A percentile compares a stretch with the other conserved stretches of the same genome.
Evolutionary conservation across 164 flowering plant genomes (phyloP).

Genomic region (Magnolia officinalis): DNA sequence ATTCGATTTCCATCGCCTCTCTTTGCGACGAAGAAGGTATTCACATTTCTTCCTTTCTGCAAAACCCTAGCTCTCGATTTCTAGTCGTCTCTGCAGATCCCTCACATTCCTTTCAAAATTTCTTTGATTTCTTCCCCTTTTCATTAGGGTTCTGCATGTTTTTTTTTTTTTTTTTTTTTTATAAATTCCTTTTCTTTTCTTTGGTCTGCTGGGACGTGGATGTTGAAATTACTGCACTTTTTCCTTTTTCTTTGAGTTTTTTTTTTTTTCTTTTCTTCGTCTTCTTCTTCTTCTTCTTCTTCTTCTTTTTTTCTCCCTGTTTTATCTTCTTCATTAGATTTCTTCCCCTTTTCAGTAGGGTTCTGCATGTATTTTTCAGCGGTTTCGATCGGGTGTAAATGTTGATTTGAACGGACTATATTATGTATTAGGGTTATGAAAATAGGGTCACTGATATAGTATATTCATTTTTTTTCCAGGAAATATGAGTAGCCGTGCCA

Average conservation of each 20-base stretch:
- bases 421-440: not conserved
- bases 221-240: not conserved
- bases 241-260: not conserved
- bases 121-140: not conserved
- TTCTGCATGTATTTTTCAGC: too few species aligned
- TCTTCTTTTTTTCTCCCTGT: too few species aligned
- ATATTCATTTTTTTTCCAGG: conserved; percentile 10
- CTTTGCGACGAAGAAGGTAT: not conserved
- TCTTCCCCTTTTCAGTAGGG: too few species aligned
- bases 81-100: not conserved
- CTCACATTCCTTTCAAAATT: not conserved
- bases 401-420: not conserved
- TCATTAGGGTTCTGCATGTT: not conserved
- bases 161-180: too few species aligned
- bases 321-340: too few species aligned
- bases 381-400: not conserved
- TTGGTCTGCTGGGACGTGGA: not conserved
- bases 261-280: too few species aligned
- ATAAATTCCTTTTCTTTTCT: too few species aligned
- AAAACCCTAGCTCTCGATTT: not conserved
- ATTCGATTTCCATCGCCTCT: not conserved
- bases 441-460: too few species aligned
- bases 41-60: not conserved
- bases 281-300: too few species aligned
- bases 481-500: conserved; percentile 65